Evolutionary conservation across 306 rosid genomes (phyloP), one percentile per base, ranked within the genome.

Genomic region (Arachis stenosperma): DNA sequence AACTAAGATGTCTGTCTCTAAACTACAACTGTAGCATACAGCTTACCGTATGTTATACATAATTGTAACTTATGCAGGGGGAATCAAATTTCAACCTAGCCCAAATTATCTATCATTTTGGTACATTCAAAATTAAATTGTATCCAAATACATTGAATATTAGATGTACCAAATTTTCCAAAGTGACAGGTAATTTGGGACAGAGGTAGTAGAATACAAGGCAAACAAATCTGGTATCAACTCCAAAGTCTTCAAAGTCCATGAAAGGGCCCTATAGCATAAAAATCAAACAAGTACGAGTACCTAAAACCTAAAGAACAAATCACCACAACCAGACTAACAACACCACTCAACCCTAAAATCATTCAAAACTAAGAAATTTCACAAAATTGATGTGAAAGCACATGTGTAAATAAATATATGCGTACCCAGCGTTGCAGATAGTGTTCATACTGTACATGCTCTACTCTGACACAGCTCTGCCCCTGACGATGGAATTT

Each of bases 361-460:
- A 12, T 30, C n/a, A 9, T 0, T 50, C 41, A 50, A 51, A 27
- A 17, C 17, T 30, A 50, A 40, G 12, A 67, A 65, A 63, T 33
- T 10, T 52, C 42, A 42, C 22, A 39, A 67, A 61, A 61, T 59
- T 8, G 52, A 43, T 33, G 27, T 10, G 47, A 47, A 42, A 65
- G 0, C 33, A 33, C 47, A 30, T 39, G 46, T 9, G 6, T 37
- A 64, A 65, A 64, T 12, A 61, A 81, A 70, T 14, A 9, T 47
- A 48, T 8, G 61, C 85, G 39, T 82, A 84, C 88, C 88, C 13
- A 39, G 70, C 22, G 17, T 37, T 36, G 84, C 67, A 46, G 78
- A 74, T 70, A 61, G 78, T 6, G 60, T 52, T 76, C 75, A 67
- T 61, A 55, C 72, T 79, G 84, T 69, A 78, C 80, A 78, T 80